Evolutionary conservation across 1,284 basidiomycete species (phyloP).

Genomic region (Vanrija sp.): DNA sequence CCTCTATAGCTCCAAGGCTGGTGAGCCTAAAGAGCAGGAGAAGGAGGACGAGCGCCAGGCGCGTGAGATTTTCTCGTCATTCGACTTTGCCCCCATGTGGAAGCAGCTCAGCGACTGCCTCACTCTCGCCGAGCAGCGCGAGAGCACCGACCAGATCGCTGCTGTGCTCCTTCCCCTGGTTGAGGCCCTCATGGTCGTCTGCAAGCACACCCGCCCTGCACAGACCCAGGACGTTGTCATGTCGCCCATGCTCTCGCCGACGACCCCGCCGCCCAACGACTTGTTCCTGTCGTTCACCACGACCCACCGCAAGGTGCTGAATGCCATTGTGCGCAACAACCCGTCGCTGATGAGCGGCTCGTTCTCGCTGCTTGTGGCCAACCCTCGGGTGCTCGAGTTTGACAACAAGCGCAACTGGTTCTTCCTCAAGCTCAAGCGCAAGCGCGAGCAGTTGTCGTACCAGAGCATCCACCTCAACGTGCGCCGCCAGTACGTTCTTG

Average conservation of each 20-base stretch:
- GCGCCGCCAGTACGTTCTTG: constrained; percentile 88
- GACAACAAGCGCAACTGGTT: constrained; percentile 99
- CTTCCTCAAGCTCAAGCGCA: constrained; percentile 89
- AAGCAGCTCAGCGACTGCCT: constrained; percentile 78
- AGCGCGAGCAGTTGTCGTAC: constrained; percentile 66
- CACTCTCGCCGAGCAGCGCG: constrained; percentile 70
- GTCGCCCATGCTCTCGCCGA: constrained; percentile 56
- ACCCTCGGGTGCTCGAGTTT: constrained; percentile 95
- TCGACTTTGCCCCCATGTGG: constrained; percentile 84
- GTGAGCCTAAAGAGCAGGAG: constrained; percentile 56
- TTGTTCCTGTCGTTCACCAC: constrained; percentile 93
- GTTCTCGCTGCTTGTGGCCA: constrained; percentile 92
- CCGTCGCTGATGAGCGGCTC: constrained; percentile 97
- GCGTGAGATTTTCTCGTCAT: constrained; percentile 77
- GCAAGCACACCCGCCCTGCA: constrained; percentile 63
- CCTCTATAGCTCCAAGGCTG: constrained; percentile 67
- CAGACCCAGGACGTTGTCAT: constrained; percentile 32
- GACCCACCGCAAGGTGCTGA: constrained; percentile 87
- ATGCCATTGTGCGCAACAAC: constrained; percentile 96
- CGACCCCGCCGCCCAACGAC: constrained; percentile 63
- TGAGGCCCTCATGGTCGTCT: constrained; percentile 95
- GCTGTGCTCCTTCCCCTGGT: constrained; percentile 87
- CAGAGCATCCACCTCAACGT: constrained; percentile 86
- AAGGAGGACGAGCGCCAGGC: constrained; percentile 65
- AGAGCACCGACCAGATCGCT: constrained; percentile 78